Evolutionary conservation across 2,329 filamentous ascomycete species (phyloP), one percentile per base, ranked within the genome.

Genomic region (Penicillium freii): DNA sequence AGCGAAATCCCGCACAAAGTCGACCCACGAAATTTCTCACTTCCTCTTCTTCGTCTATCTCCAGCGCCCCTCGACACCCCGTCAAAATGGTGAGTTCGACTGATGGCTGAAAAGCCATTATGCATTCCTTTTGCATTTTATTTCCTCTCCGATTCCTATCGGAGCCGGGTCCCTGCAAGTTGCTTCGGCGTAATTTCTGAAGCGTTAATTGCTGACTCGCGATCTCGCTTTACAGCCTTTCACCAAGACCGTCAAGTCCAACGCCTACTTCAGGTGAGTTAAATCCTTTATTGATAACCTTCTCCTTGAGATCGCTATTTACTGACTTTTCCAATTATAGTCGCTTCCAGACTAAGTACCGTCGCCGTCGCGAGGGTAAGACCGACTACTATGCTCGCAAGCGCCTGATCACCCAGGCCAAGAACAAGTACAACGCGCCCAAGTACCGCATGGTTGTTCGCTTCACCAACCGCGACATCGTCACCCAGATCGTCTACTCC

Each of bases 401-500:
- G 91, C 90, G 94, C 77, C 87, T 99, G 81, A 94, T 97, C 86
- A 92, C 91, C 84, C 94, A 99, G 87, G 94, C 94, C 84, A 99
- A 97, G 91, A 99, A 99, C 91, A 99, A 99, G 90, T 99, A 97
- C 90, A 96, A 96, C 84, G 90, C 94, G 66, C 94, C 94, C 82
- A 99, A 99, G 88, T 97, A 99, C 89, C 91, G 94, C 77, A 89
- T 99, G 77, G 94, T 99, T 70, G 91, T 99, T 78, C 94, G 94
- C 80, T 96, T 96, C 89, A 95, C 91, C 86, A 96, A 97, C 89
- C 91, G 92, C 82, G 93, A 99, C 86, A 96, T 97, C 84, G 90
- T 97, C 83, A 88, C 87, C 83, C 94, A 99, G 85, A 94, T 99
- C 79, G 87, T 99, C 79, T 89, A 86, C 77, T 95, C 94, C 61